phyloP scores from a whole-genome alignment of 2,329 filamentous ascomycete species.

The Fusarium ambrosium region DNA sequence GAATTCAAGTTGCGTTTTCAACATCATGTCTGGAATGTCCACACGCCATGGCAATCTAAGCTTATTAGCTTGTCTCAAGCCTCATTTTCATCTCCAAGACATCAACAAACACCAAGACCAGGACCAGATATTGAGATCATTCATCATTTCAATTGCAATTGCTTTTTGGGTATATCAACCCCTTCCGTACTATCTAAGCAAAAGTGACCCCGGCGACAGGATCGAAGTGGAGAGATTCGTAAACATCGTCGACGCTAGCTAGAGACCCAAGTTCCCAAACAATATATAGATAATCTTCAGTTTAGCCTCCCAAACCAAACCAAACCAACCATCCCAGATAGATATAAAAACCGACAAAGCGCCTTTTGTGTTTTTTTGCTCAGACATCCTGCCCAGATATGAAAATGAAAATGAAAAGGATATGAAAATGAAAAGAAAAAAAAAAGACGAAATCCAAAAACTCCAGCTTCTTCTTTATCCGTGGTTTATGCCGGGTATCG shows the following conservation, averaged over 20 bases:
- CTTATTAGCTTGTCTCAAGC: background rate
- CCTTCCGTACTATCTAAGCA: constrained; percentile 28
- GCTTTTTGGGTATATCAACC: constrained; percentile 37
- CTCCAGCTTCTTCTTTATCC: constrained; percentile 14
- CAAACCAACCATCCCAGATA: constrained; percentile 3
- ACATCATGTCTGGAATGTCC: background rate
- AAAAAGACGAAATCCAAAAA: background rate
- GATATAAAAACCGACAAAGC: constrained; percentile 15
- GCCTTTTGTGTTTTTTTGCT: constrained; percentile 16
- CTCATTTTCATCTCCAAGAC: background rate
- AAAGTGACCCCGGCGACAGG: constrained; percentile 17
- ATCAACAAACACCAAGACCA: background rate
- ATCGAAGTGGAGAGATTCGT: constrained; percentile 23
- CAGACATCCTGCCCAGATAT: constrained; percentile 6
- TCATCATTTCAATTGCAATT: constrained; percentile 17
- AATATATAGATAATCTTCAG: constrained; percentile 5
- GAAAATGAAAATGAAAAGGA: background rate
- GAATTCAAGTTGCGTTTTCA: background rate
- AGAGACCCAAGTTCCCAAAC: background rate
- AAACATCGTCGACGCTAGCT: constrained; percentile 17
- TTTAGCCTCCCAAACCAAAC: constrained; percentile 12
- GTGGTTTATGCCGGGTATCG: constrained; percentile 22
- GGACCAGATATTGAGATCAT: background rate
- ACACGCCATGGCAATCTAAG: background rate
- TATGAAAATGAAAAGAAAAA: background rate